Conservation (phyloP, 2,329 filamentous ascomycete species). For the Colletotrichum scovillei region DNA sequence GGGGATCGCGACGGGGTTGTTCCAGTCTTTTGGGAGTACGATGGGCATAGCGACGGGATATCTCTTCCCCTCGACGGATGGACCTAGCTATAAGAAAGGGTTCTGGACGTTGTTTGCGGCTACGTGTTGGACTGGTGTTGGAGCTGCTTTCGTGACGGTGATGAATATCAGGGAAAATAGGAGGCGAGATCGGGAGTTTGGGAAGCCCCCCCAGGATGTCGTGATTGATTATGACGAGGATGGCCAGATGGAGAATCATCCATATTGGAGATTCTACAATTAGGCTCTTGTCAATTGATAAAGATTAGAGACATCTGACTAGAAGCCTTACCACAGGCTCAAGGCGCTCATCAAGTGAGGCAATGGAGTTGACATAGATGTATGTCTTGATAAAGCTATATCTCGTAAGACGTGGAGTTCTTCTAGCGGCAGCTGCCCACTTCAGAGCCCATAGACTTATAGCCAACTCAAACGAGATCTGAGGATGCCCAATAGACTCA, state of each 20-base stretch:
- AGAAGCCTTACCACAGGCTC: background rate
- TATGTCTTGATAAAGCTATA: no score
- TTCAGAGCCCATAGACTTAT: no score
- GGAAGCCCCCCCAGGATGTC: slow-evolving; percentile 10
- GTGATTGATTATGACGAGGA: slow-evolving; percentile 25
- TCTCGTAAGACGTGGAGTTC: no score
- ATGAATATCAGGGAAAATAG: slow-evolving; percentile 34
- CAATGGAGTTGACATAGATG: background rate
- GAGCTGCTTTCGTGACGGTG: slow-evolving; percentile 31
- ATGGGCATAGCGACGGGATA: slow-evolving; percentile 31
- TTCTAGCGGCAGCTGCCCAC: background rate
- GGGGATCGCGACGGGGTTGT: slow-evolving; percentile 18
- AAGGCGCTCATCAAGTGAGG: background rate
- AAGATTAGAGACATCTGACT: background rate
- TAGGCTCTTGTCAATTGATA: background rate
- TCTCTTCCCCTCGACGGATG: slow-evolving; percentile 23
- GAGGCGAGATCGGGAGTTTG: slow-evolving; percentile 33
- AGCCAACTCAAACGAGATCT: no score
- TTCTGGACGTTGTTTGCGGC: slow-evolving; percentile 30
- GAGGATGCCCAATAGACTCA: no score
- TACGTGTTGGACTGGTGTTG: slow-evolving; percentile 22
- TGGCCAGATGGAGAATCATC: slow-evolving; percentile 29
- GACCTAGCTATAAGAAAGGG: slow-evolving; percentile 13
- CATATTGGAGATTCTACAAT: slow-evolving; percentile 26
- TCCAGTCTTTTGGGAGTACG: slow-evolving; percentile 29